phyloP scores from a whole-genome alignment of 176 grass and related monocot genomes.

The Rhynchospora tenuis region DNA sequence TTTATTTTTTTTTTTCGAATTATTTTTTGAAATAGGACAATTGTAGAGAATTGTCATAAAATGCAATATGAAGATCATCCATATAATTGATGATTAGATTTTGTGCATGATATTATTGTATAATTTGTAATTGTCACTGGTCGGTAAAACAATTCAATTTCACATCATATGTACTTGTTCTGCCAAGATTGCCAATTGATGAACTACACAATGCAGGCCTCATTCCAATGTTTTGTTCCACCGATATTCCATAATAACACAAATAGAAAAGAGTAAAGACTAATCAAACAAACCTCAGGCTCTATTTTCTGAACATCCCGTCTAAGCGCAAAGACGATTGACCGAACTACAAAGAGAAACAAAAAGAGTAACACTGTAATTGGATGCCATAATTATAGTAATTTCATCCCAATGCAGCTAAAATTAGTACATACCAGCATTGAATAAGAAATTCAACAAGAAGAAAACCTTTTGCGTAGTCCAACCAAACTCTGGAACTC shows the following conservation, averaged over 20 bases:
- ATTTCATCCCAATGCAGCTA: neutral
- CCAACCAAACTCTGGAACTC: slow-evolving; percentile 95
- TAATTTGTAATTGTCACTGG: no score
- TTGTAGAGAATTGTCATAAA: neutral
- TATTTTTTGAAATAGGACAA: neutral
- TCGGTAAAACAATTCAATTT: neutral
- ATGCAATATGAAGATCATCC: neutral
- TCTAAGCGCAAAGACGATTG: slow-evolving; percentile 51
- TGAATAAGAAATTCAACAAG: slow-evolving; percentile 83
- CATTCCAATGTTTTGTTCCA: neutral
- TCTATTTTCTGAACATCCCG: slow-evolving; percentile 57
- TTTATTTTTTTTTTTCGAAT: neutral
- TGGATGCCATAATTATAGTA: neutral
- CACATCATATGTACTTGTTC: neutral
- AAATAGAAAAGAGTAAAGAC: slow-evolving; percentile 9
- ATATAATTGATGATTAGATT: neutral
- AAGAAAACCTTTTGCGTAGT: slow-evolving; percentile 94
- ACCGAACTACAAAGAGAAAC: slow-evolving; percentile 40
- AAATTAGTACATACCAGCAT: slow-evolving; percentile 46
- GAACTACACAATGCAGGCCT: neutral
- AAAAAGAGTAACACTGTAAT: slow-evolving; percentile 20
- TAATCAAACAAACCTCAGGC: slow-evolving; percentile 44
- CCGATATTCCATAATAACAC: neutral
- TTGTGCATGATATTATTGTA: neutral
- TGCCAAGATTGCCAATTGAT: neutral